Conservation (phyloP, 176 grass and related monocot genomes). For the Themeda triandra region DNA sequence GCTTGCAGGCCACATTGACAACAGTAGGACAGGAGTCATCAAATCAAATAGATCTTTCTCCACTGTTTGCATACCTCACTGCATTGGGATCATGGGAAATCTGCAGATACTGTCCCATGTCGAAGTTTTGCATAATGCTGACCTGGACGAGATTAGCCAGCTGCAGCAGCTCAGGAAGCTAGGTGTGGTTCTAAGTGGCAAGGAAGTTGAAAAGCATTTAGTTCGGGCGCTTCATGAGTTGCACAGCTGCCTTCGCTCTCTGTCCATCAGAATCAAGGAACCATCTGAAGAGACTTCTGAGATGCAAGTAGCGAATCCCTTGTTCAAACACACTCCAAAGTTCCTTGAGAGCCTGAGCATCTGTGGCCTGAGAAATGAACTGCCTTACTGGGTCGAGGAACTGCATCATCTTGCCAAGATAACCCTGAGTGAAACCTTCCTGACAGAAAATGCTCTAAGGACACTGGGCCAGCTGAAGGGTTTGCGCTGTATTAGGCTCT, state of each 20-base stretch:
- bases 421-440: background rate
- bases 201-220: background rate
- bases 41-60: background rate
- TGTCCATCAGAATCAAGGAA: background rate
- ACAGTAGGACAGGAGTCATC: background rate
- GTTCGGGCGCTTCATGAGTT: background rate
- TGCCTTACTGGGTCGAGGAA: constrained; percentile 21
- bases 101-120: background rate
- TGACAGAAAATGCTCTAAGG: background rate
- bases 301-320: background rate
- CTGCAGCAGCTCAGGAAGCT: background rate
- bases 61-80: background rate
- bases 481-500: background rate
- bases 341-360: constrained; percentile 32
- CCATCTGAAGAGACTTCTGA: background rate
- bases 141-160: background rate
- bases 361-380: background rate
- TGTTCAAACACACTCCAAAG: background rate
- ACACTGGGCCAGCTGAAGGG: background rate
- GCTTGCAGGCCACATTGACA: background rate
- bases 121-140: background rate
- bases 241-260: background rate
- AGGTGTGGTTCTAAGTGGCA: background rate
- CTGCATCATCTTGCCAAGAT: constrained; percentile 21
- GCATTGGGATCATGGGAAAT: background rate